These are phyloP conservation scores for Alternaria dauci DNA, from an alignment of 2,329 filamentous ascomycete genomes.

Conservation along the genomic window DNA sequence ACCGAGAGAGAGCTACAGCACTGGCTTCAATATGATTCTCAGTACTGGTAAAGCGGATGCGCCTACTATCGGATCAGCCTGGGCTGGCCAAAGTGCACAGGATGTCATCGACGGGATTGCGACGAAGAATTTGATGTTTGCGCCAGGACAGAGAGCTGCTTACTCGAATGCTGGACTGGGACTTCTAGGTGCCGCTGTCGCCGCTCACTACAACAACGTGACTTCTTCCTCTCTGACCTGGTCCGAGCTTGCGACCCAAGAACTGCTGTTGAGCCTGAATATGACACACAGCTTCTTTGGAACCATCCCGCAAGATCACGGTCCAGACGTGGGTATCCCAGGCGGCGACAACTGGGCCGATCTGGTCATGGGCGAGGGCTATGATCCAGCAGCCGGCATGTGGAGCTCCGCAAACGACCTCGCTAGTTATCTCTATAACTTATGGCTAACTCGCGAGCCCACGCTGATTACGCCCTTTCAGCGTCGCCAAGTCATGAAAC, in stretches of 20 bases:
- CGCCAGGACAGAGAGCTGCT: slow-evolving; percentile 39
- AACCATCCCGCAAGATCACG: slow-evolving; percentile 27
- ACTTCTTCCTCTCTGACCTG: slow-evolving; percentile 26
- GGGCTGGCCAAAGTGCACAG: slow-evolving; percentile 31
- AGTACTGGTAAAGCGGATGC: slow-evolving; percentile 35
- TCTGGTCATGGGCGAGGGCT: slow-evolving; percentile 38
- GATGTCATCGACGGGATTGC: slow-evolving; percentile 29
- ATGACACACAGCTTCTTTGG: slow-evolving; percentile 42
- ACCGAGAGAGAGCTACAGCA: slow-evolving; percentile 42
- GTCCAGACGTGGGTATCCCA: slow-evolving; percentile 32
- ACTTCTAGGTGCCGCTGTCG: slow-evolving; percentile 38
- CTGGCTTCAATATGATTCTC: slow-evolving; percentile 40
- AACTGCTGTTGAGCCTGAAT: slow-evolving; percentile 35
- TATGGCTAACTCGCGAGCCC: slow-evolving; percentile 37
- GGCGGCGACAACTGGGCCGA: slow-evolving; percentile 41
- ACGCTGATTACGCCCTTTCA: slow-evolving; percentile 36
- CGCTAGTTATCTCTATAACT: slow-evolving; percentile 31
- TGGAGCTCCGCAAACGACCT: slow-evolving; percentile 46
- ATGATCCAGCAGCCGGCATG: slow-evolving; percentile 44
- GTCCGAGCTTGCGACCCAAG: slow-evolving; percentile 30
- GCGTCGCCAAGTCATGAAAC: slow-evolving; percentile 36
- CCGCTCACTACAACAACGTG: slow-evolving; percentile 35
- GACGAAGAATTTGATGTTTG: slow-evolving; percentile 39
- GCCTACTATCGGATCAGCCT: slow-evolving; percentile 35
- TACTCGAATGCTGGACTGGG: slow-evolving; percentile 44